Evolutionary conservation across 2,329 filamentous ascomycete genomes (phyloP), one percentile per base, ranked within the genome.

Genomic region (Trichoderma aggressivum): DNA sequence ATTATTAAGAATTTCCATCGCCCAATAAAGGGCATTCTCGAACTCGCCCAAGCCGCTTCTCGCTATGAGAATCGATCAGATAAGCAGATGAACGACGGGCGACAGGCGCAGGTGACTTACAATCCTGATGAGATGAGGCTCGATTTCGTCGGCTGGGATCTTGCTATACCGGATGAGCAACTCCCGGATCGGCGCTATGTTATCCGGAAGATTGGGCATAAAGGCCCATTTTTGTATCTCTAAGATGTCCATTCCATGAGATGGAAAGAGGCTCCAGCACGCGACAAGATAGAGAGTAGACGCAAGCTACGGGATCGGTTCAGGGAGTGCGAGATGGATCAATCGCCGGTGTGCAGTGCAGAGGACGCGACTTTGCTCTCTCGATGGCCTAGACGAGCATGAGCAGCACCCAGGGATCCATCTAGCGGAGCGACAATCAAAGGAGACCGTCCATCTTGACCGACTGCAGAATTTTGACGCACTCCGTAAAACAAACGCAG

Each of bases 1-100:
- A 85, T 77, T 55, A 81, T 81, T 18, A 86, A 78, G 70, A 86
- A 86, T 60, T 83, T 84, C 82, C 84, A 86, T 59, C 83, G 81
- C n/a, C 85, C 84, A 67, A 86, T 81, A 74, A 80, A 85, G 30
- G 84, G 82, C 71, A 82, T 81, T 8, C 81, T 81, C 55, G 82
- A 82, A 60, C 83, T 75, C 32, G 79, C 79, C 85, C 85, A 86
- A 7, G 84, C 81, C 55, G 81, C 78, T 71, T 85, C 82, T 72
- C 85, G 81, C 85, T 86, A 65, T 63, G 21, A 6, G 12, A 56
- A 39, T 24, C 43, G 11, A 50, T 36, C 26, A 24, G 14, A 28
- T 63, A 28, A 55, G 70, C 14, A 39, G n/a, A 63, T 21, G n/a
- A 55, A 18, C 8, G 26, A 12, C 14, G 16, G 16, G 28, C 18